Evolutionary conservation across 331 rosid species (phyloP).

Genomic region (Arachis monticola): DNA sequence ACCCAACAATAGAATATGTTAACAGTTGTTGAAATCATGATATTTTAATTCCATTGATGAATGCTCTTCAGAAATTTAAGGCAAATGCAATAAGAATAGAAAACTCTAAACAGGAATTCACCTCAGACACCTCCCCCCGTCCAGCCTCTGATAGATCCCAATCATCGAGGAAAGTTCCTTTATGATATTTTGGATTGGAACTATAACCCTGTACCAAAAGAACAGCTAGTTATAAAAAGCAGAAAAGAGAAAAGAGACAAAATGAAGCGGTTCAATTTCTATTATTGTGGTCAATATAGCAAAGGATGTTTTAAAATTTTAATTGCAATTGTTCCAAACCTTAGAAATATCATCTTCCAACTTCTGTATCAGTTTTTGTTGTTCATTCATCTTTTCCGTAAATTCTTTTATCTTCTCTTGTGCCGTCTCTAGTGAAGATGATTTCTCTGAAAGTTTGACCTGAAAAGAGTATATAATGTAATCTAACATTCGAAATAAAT

Average conservation of each 20-base stretch:
- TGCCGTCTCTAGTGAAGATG: constrained; percentile 71
- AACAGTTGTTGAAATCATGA: constrained; percentile 22
- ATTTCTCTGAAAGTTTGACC: constrained; percentile 84
- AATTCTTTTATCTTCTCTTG: constrained; percentile 69
- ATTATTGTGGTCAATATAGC: constrained; percentile 19
- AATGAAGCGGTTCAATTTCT: constrained; percentile 11
- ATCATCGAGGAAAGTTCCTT: constrained; percentile 75
- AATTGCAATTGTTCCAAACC: constrained; percentile 54
- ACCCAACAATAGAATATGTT: not conserved
- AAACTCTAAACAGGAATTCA: constrained; percentile 43
- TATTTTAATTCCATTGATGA: constrained; percentile 21
- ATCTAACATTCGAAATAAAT: constrained; percentile 26
- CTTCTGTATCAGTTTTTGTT: constrained; percentile 81
- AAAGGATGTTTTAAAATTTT: not conserved
- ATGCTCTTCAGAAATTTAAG: constrained; percentile 15
- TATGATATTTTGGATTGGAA: constrained; percentile 58
- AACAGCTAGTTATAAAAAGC: constrained; percentile 28
- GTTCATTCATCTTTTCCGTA: constrained; percentile 73
- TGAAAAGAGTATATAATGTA: constrained; percentile 46
- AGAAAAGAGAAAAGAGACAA: not conserved
- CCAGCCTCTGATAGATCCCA: constrained; percentile 96
- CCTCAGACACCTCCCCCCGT: constrained; percentile 81
- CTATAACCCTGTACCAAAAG: constrained; percentile 60
- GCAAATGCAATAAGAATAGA: constrained; percentile 23
- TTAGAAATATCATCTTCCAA: constrained; percentile 96